phyloP scores from a whole-genome alignment of 805 yeast species.

The Torulaspora microellipsoides region DNA sequence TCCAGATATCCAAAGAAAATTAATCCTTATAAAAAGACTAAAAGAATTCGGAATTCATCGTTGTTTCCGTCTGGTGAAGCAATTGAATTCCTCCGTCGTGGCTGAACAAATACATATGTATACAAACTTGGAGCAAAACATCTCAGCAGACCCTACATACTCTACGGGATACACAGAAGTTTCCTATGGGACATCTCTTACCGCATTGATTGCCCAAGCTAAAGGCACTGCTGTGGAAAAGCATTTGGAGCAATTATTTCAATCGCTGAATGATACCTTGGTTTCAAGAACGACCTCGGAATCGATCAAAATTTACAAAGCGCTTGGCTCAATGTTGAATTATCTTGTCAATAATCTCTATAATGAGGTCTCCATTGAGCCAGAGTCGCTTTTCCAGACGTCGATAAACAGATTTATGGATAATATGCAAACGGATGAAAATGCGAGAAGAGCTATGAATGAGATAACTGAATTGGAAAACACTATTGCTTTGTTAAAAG shows the following conservation, averaged over 20 bases:
- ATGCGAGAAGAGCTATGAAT: constrained; percentile 72
- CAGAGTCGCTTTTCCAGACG: constrained; percentile 63
- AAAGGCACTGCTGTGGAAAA: constrained; percentile 66
- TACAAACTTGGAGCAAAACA: constrained; percentile 38
- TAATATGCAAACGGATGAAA: constrained; percentile 77
- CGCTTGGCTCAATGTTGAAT: constrained; percentile 50
- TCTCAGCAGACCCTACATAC: constrained; percentile 25
- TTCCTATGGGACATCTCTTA: constrained; percentile 23
- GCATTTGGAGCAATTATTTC: constrained; percentile 50
- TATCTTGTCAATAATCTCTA: constrained; percentile 62
- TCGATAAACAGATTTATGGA: constrained; percentile 71
- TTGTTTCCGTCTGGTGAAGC: constrained; percentile 48
- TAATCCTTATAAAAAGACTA: constrained; percentile 56
- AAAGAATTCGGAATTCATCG: constrained; percentile 52
- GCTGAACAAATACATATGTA: constrained; percentile 63
- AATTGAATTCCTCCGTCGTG: constrained; percentile 53
- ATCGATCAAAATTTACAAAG: constrained; percentile 42
- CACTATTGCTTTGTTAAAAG: constrained; percentile 52
- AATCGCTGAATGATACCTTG: constrained; percentile 47
- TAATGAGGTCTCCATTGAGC: constrained; percentile 38
- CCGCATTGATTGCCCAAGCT: constrained; percentile 18
- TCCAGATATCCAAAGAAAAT: constrained; percentile 35
- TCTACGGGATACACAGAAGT: constrained; percentile 11
- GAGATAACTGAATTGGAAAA: constrained; percentile 44
- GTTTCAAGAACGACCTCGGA: constrained; percentile 50